Evolutionary conservation across 352 stramenopile species (phyloP).

Genomic region (Paralagenidium karlingii): DNA sequence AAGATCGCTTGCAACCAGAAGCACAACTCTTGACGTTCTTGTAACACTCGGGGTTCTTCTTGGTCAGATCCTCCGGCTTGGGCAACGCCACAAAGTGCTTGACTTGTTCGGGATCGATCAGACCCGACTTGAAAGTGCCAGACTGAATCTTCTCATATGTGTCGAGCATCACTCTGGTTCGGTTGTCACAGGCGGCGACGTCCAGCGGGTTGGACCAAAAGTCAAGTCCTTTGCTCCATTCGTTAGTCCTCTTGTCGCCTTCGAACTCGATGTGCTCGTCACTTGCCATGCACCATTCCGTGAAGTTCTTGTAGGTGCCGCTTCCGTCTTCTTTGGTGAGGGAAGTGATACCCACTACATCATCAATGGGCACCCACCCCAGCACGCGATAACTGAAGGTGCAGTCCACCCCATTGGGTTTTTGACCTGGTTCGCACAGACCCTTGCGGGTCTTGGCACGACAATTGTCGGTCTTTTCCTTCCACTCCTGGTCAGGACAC

Average conservation of each 20-base stretch:
- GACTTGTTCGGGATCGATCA: slow-evolving; percentile 5
- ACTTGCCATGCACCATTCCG: slow-evolving; percentile 12
- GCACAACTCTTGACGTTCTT: slow-evolving; percentile 9
- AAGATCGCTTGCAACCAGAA: slow-evolving; percentile 6
- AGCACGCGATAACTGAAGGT: slow-evolving; percentile 17
- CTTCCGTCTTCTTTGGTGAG: slow-evolving; percentile 8
- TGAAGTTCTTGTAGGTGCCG: slow-evolving; percentile 8
- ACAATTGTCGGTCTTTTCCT: slow-evolving; percentile 1
- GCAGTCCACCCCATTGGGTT: slow-evolving; percentile 17
- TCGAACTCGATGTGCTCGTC: slow-evolving; percentile 12
- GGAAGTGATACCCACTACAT: slow-evolving; percentile 21
- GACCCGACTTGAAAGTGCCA: slow-evolving; percentile 1
- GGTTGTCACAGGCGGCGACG: slow-evolving; percentile 5
- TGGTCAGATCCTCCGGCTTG: slow-evolving; percentile 6
- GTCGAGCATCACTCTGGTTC: slow-evolving; percentile 9
- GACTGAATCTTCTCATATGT: slow-evolving; percentile 8
- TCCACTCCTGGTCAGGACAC: slow-evolving; percentile 2
- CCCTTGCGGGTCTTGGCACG: slow-evolving; percentile 3
- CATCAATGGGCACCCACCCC: slow-evolving; percentile 16
- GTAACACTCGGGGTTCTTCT: slow-evolving; percentile 17
- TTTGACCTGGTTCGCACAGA: slow-evolving; percentile 8
- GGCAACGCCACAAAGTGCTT: slow-evolving; percentile 8
- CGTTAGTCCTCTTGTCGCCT: background rate
- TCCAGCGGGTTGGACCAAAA: slow-evolving; percentile 19
- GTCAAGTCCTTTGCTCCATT: slow-evolving; percentile 1